Percentiles rank a stretch among this genome's conserved stretches.
Conservation (phyloP, 345 rosid genomes). For the Dovyalis caffra region DNA sequence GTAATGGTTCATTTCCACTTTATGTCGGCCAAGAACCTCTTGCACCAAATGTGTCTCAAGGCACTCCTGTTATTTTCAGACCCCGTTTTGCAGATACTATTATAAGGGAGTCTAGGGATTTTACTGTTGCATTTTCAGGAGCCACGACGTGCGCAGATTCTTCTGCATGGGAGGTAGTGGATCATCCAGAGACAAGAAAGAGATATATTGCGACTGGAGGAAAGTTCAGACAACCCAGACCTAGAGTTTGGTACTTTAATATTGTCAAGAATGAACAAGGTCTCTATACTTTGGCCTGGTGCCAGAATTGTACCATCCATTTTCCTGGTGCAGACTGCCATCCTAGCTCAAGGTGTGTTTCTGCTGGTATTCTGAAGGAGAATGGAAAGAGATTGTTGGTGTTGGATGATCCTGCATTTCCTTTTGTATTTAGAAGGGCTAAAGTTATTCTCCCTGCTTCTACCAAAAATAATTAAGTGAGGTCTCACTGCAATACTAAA, state of each 20-base stretch:
- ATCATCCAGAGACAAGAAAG: conserved; percentile 6
- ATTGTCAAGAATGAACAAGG: conserved; percentile 3
- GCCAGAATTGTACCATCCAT: conserved; percentile 12
- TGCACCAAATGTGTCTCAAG: not conserved
- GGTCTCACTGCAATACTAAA: too few species aligned
- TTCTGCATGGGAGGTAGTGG: conserved; percentile 12
- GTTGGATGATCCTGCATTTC: conserved; percentile 15
- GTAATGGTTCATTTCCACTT: conserved; percentile 1
- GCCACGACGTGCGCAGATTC: not conserved
- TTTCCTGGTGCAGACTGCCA: conserved; percentile 13
- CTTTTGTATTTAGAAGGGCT: conserved; percentile 13
- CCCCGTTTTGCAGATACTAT: not conserved
- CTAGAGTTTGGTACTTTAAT: conserved; percentile 3
- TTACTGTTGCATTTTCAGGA: conserved; percentile 2
- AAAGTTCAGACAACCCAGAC: not conserved
- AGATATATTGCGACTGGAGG: conserved; percentile 16
- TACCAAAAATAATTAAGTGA: too few species aligned
- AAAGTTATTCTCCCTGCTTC: not conserved
- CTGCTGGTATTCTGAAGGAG: conserved; percentile 5
- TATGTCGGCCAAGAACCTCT: conserved; percentile 15
- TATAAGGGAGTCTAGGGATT: conserved; percentile 11
- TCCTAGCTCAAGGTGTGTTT: conserved; percentile 12
- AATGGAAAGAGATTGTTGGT: conserved; percentile 7
- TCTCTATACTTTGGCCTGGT: conserved; percentile 8
- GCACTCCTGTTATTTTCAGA: not conserved